These are phyloP conservation scores for Cymbopogon citratus DNA, from an alignment of 176 grass and related monocot genomes.

Conservation along the genomic window DNA sequence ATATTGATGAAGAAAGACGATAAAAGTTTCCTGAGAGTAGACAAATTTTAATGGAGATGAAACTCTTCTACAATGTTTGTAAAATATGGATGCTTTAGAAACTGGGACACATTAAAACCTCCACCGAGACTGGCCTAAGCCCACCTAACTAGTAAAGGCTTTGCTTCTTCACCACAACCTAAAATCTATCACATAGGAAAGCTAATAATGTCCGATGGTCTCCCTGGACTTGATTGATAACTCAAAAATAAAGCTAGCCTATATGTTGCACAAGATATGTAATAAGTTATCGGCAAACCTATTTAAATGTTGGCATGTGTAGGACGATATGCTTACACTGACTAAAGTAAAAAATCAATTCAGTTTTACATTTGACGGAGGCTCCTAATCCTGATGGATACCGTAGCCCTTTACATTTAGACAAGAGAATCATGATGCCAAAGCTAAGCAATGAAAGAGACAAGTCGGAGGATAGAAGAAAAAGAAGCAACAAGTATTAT, in stretches of 20 bases:
- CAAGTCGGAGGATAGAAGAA: neutral
- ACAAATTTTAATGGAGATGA: too few species aligned
- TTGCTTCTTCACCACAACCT: neutral
- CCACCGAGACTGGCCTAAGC: too few species aligned
- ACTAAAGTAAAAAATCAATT: neutral
- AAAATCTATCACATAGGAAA: neutral
- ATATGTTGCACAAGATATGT: neutral
- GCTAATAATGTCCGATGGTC: neutral
- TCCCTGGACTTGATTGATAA: neutral
- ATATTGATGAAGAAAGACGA: too few species aligned
- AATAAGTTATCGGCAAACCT: neutral
- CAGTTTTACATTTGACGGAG: neutral
- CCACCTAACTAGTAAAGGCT: neutral
- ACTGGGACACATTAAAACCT: too few species aligned
- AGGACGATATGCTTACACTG: neutral
- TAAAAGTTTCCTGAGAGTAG: too few species aligned
- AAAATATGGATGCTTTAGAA: too few species aligned
- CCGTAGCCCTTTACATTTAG: neutral
- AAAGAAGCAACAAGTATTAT: neutral
- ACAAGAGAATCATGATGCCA: neutral
- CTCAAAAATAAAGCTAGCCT: neutral
- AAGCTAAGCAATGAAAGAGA: neutral
- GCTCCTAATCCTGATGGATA: neutral
- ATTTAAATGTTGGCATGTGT: neutral
- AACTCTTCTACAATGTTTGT: too few species aligned